Conservation (phyloP, 2,329 filamentous ascomycete species). For the Fusarium sp. region DNA sequence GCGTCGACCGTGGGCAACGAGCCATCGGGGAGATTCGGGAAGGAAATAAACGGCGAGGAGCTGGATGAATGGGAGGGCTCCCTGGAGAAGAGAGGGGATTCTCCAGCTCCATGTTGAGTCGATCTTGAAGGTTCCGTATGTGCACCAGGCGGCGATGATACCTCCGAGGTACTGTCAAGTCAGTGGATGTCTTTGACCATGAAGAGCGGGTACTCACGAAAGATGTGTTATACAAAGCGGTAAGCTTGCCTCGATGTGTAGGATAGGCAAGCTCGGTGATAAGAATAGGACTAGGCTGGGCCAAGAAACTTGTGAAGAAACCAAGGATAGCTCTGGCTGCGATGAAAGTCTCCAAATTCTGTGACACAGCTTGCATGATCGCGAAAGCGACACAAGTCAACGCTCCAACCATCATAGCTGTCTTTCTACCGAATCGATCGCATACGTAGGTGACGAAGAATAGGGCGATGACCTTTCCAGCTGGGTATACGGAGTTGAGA, state of each 20-base stretch:
- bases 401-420: constrained; percentile 49
- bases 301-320: constrained; percentile 44
- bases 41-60: constrained; percentile 40
- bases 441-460: constrained; percentile 50
- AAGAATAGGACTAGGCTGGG: constrained; percentile 46
- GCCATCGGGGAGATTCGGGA: constrained; percentile 44
- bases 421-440: constrained; percentile 53
- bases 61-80: constrained; percentile 35
- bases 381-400: constrained; percentile 45
- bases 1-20: constrained; percentile 47
- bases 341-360: constrained; percentile 44
- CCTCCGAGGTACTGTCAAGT: constrained; percentile 40
- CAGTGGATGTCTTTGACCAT: neutral
- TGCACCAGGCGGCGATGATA: constrained; percentile 45
- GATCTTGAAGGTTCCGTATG: constrained; percentile 42
- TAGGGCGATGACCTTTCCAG: constrained; percentile 52
- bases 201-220: constrained; percentile 29
- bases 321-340: constrained; percentile 46
- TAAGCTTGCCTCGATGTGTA: constrained; percentile 47
- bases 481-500: constrained; percentile 50
- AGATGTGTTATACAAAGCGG: constrained; percentile 48
- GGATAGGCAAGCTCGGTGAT: constrained; percentile 50
- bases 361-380: constrained; percentile 46
- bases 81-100: constrained; percentile 42
- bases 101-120: constrained; percentile 41